A percentile compares a stretch with the other conserved stretches of the same genome.
Evolutionary conservation across 2,329 filamentous ascomycete species (phyloP).

Genomic region (Microdochium bolleyi): DNA sequence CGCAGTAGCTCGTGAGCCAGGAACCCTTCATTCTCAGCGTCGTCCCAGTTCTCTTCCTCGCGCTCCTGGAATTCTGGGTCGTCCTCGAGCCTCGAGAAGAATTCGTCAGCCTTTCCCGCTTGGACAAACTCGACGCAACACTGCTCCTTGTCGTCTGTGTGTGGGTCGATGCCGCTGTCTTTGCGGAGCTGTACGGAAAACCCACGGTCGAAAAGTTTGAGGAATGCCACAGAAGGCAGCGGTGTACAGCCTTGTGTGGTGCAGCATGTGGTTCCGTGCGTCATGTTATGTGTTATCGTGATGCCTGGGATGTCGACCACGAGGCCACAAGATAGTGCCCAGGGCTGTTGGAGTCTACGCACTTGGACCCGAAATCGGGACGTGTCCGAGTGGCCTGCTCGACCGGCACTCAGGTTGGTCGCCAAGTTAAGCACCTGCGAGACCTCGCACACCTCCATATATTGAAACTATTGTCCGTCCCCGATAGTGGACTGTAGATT

Average conservation of each 20-base stretch:
- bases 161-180: neutral
- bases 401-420: neutral
- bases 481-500: no score
- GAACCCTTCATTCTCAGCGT: neutral
- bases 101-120: neutral
- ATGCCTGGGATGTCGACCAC: neutral
- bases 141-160: neutral
- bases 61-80: neutral
- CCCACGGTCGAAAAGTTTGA: neutral
- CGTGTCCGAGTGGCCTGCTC: neutral
- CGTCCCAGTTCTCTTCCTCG: neutral
- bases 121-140: neutral
- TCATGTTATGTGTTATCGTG: neutral
- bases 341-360: neutral
- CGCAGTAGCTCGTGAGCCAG: neutral
- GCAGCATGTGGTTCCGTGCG: neutral
- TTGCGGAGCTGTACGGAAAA: neutral
- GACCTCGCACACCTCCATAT: neutral
- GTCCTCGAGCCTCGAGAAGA: neutral
- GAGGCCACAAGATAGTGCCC: neutral
- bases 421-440: neutral
- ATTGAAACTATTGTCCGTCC: no score
- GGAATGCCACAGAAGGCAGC: neutral
- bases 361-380: neutral
- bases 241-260: no score